Evolutionary conservation across 345 rosid genomes (phyloP).

Genomic region (Nasturtium officinale): DNA sequence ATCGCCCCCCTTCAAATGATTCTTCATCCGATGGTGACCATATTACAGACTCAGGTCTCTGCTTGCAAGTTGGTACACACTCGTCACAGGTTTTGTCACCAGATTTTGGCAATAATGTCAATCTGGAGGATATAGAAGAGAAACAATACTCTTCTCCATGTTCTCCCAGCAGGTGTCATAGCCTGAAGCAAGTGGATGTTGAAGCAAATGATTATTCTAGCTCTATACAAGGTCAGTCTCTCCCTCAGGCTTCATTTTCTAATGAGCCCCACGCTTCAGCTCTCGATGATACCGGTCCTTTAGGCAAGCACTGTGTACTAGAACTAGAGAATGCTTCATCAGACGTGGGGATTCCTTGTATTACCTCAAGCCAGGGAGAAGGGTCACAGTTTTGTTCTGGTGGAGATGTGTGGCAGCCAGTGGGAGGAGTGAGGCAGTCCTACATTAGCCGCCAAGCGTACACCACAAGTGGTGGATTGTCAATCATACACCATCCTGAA

Average conservation of each 20-base stretch:
- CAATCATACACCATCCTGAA: conserved; percentile 51
- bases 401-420: conserved; percentile 67
- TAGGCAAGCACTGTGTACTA: conserved; percentile 43
- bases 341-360: conserved; percentile 48
- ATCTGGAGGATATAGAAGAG: conserved; percentile 25
- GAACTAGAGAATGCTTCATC: conserved; percentile 53
- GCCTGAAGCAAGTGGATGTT: conserved; percentile 8
- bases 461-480: conserved; percentile 52
- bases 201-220: conserved; percentile 33
- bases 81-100: conserved; percentile 45
- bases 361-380: conserved; percentile 49
- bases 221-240: conserved; percentile 40
- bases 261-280: conserved; percentile 42
- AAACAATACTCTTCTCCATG: conserved; percentile 35
- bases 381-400: conserved; percentile 51
- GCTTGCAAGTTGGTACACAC: conserved; percentile 43
- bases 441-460: conserved; percentile 48
- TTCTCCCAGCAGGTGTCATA: conserved; percentile 30
- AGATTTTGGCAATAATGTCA: conserved; percentile 34
- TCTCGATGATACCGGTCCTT: conserved; percentile 44
- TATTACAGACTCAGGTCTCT: conserved; percentile 37
- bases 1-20: conserved; percentile 28
- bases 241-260: conserved; percentile 39
- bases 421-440: conserved; percentile 42
- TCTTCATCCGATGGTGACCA: conserved; percentile 27